Base-by-base conservation (phyloP, 2,329 filamentous ascomycete genomes). In the Byssothecium circinans region DNA sequence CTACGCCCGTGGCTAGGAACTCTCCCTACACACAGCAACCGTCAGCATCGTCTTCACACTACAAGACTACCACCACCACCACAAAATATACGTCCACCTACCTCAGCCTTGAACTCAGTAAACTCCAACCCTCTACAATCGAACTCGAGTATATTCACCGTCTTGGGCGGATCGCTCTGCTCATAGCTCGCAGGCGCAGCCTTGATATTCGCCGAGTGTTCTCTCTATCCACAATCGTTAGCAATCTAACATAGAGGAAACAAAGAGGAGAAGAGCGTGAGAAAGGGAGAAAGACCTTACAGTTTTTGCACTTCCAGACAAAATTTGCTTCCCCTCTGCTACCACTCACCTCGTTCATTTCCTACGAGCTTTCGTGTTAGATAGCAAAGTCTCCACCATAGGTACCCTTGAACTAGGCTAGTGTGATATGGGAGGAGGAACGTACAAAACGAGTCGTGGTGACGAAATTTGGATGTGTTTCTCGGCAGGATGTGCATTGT, bases 291-390 rank as follows among this genome's bases (percentile, higher is more conserved):
- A 50, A 53, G 58, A 94, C 91, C 83, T 94, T 95, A 85, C 94
- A 99, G 69, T 94, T 92, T 74, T 95, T 96, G 81, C 94, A 99
- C 72, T 85, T 91, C 92, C 94, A 99, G n/a, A 99, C 94, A 73
- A 99, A 99, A 73, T 97, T 97, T 52, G 94, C 94, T 73, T 97
- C 91, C 56, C 94, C 94, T 64, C 90, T 83, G 71, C 91, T 96
- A 29, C 91, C 91, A 55, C 89, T 94, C 71, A 96, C 85, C 56
- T 96, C 91, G 67, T 95, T 91, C 64, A 79, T 81, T 68, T 97
- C 92, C 90, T 96, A 15, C 23, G 10, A 25, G 23, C 23, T 18
- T n/a, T n/a, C 8, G 33, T 20, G 15, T 8, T 10, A 7, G 27
- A 20, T 17, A 32, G n/a, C n/a, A n/a, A n/a, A n/a, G n/a, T n/a